Evolutionary conservation across 1,284 basidiomycete species (phyloP).

Genomic region (Malassezia sp.): DNA sequence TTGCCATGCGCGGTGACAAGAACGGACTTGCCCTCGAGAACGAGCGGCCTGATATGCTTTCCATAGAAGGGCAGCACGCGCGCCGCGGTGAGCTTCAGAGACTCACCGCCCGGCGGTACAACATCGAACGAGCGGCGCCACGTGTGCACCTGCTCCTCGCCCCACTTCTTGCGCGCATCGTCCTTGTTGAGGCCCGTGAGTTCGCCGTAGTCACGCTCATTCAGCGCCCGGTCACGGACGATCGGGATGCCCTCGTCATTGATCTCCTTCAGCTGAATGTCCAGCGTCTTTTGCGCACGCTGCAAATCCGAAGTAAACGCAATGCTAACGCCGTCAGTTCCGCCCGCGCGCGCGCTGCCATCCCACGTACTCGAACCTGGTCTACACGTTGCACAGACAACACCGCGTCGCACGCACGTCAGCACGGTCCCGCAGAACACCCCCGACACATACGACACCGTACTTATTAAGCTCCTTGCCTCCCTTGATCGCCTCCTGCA

Average conservation of each 20-base stretch:
- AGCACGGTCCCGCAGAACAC: background rate
- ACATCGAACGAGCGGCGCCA: constrained; percentile 48
- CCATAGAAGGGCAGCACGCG: constrained; percentile 49
- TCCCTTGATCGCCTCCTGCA: constrained; percentile 43
- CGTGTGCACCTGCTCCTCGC: constrained; percentile 49
- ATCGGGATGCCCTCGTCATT: constrained; percentile 45
- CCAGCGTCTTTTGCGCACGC: constrained; percentile 49
- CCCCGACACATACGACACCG: constrained; percentile 28
- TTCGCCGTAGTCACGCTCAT: constrained; percentile 50
- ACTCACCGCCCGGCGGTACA: constrained; percentile 49
- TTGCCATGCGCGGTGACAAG: constrained; percentile 50
- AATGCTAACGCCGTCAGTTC: constrained; percentile 32
- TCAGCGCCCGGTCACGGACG: constrained; percentile 48
- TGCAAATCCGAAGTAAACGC: constrained; percentile 49
- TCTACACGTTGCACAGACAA: constrained; percentile 5
- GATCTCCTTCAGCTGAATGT: constrained; percentile 48
- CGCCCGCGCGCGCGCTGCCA: constrained; percentile 3
- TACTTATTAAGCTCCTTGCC: constrained; percentile 42
- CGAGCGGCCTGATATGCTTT: constrained; percentile 46
- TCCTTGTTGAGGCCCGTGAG: constrained; percentile 49
- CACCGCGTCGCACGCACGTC: background rate
- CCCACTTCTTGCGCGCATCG: constrained; percentile 49
- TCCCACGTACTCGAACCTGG: constrained; percentile 22
- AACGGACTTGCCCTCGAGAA: constrained; percentile 48
- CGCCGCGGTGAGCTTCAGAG: constrained; percentile 48